Evolutionary conservation across 2,329 filamentous ascomycete species (phyloP).

Genomic region (Thermothelomyces thermophilus): DNA sequence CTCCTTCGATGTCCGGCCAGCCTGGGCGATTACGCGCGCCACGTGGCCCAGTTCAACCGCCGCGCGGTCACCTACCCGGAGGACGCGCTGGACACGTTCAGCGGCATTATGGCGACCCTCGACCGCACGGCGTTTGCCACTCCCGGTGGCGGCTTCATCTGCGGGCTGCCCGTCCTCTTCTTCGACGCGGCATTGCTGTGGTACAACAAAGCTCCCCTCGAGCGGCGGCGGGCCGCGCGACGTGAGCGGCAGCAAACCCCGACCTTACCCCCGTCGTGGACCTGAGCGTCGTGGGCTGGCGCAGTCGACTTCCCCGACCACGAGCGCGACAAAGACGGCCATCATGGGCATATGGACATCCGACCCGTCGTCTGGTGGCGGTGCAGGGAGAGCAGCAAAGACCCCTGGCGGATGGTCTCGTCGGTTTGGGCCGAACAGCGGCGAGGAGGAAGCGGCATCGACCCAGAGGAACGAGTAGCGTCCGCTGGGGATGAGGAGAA

Average conservation of each 20-base stretch:
- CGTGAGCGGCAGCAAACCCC: neutral
- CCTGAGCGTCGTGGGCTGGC: neutral
- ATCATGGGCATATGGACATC: neutral
- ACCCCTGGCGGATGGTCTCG: neutral
- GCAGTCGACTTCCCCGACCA: neutral
- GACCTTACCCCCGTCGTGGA: neutral
- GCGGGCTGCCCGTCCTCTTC: neutral
- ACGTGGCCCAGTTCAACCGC: neutral
- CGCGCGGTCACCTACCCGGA: neutral
- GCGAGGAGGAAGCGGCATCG: no score
- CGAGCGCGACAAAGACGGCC: neutral
- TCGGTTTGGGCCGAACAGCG: no score
- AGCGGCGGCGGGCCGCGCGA: neutral
- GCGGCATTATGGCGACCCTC: neutral
- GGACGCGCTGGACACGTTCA: neutral
- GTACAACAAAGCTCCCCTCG: neutral
- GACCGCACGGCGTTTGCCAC: neutral
- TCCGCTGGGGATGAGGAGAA: neutral
- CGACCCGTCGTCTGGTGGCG: neutral
- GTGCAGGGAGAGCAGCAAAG: neutral
- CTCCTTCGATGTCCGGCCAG: neutral
- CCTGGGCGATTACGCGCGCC: neutral
- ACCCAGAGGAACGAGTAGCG: no score
- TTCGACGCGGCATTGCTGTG: neutral
- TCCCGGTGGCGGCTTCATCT: neutral